These are phyloP conservation scores for Neckera pumila DNA, from an alignment of 225 moss, liverwort and hornwort genomes.

Conservation along the genomic window DNA sequence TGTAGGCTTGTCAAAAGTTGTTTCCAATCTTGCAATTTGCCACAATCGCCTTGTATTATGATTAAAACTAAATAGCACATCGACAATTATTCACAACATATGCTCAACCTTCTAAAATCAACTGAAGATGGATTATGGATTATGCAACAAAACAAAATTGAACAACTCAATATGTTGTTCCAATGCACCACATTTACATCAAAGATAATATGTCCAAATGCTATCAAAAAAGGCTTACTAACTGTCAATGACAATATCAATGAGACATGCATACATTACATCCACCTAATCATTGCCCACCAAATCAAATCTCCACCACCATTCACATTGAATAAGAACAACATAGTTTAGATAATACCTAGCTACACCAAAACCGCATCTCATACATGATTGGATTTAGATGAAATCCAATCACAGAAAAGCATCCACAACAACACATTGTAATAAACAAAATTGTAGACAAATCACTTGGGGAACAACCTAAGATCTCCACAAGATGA, in stretches of 20 bases:
- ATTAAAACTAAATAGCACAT: background rate
- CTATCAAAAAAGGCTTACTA: background rate
- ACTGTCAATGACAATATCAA: background rate
- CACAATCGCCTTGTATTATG: background rate
- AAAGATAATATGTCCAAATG: background rate
- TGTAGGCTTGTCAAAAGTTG: background rate
- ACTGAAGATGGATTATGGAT: background rate
- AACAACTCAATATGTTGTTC: background rate
- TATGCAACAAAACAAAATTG: background rate
- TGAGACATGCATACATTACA: background rate
- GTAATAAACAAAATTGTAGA: background rate
- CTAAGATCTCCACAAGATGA: background rate
- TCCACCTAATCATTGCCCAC: background rate
- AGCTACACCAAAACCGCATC: rapidly evolving
- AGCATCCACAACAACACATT: rapidly evolving
- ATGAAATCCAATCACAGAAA: background rate
- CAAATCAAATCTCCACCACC: background rate
- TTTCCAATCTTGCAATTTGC: background rate
- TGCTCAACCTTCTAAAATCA: background rate
- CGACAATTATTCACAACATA: background rate
- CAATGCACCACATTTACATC: no score
- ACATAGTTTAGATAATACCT: background rate
- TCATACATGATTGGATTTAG: background rate
- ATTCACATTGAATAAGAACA: background rate
- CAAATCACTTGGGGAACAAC: background rate